These are phyloP conservation scores for Chaetoceros muelleri DNA, from an alignment of 108 stramenopile species.

Conservation along the genomic window DNA sequence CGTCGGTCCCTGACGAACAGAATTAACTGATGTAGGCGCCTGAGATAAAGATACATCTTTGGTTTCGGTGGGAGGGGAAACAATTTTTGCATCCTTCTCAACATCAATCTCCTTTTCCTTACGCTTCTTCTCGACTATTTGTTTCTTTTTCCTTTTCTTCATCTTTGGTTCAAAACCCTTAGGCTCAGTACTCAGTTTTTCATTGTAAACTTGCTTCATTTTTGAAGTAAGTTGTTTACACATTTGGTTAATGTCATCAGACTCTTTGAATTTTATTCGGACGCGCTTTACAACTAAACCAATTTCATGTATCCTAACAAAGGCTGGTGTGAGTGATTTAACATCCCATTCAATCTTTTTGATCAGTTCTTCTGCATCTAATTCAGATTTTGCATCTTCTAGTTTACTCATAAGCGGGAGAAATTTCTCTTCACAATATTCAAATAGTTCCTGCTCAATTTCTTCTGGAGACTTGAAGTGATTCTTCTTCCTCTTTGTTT, in stretches of 20 bases:
- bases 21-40: no score
- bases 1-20: constrained; percentile 35
- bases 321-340: constrained; percentile 30
- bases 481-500: constrained; percentile 17
- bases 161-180: constrained; percentile 34
- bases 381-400: constrained; percentile 15
- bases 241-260: constrained; percentile 18
- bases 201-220: constrained; percentile 32
- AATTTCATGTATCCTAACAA: constrained; percentile 23
- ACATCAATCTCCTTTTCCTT: constrained; percentile 6
- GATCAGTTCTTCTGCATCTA: constrained; percentile 15
- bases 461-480: constrained; percentile 6
- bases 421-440: constrained; percentile 31
- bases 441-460: constrained; percentile 16
- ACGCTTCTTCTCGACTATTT: constrained; percentile 2
- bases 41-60: no score
- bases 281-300: constrained; percentile 30
- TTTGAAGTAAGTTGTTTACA: constrained; percentile 29
- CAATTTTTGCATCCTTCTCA: no score
- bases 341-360: constrained; percentile 17
- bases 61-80: no score
- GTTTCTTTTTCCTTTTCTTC: constrained; percentile 8
- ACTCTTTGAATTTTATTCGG: constrained; percentile 26
- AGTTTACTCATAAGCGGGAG: constrained; percentile 26
- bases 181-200: constrained; percentile 22